Evolutionary conservation across 441 rosid genomes (phyloP).

Genomic region (Gossypium laxum): DNA sequence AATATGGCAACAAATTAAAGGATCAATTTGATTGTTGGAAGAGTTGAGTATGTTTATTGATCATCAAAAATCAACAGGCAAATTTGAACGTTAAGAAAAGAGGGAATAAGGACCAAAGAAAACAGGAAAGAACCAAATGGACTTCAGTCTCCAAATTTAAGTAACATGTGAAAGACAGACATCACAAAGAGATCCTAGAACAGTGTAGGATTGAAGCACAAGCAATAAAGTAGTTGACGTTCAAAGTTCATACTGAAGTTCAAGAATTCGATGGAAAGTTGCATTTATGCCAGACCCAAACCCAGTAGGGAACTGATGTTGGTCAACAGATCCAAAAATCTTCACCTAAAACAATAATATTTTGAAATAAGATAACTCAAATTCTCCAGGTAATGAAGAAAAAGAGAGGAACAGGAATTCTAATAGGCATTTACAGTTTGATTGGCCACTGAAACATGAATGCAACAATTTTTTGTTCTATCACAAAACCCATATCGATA

Average conservation of each 20-base stretch:
- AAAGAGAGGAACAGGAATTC: not conserved
- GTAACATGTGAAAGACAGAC: not conserved
- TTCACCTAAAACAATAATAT: constrained; percentile 39
- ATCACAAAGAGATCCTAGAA: not conserved
- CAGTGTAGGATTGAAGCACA: not conserved
- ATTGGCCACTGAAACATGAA: constrained; percentile 44
- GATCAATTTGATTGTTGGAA: not conserved
- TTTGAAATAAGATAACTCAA: constrained; percentile 16
- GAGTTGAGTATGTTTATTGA: not conserved
- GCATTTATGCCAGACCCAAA: constrained; percentile 67
- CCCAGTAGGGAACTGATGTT: constrained; percentile 51
- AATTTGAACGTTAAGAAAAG: not conserved
- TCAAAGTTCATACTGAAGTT: constrained; percentile 36
- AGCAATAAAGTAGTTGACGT: not conserved
- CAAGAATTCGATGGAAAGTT: constrained; percentile 62
- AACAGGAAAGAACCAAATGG: not conserved
- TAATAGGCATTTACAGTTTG: constrained; percentile 40
- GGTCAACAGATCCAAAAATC: constrained; percentile 46
- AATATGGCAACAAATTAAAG: not conserved
- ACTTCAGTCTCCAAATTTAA: not conserved
- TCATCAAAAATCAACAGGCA: not conserved
- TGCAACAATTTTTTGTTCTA: constrained; percentile 27
- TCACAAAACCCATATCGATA: constrained; percentile 20
- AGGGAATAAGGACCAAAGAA: not conserved
- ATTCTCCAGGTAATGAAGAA: constrained; percentile 10